Percentiles rank a stretch among this genome's conserved stretches.
phyloP scores from a whole-genome alignment of 148 eudicot genomes.

The Rhododendron simsii region DNA sequence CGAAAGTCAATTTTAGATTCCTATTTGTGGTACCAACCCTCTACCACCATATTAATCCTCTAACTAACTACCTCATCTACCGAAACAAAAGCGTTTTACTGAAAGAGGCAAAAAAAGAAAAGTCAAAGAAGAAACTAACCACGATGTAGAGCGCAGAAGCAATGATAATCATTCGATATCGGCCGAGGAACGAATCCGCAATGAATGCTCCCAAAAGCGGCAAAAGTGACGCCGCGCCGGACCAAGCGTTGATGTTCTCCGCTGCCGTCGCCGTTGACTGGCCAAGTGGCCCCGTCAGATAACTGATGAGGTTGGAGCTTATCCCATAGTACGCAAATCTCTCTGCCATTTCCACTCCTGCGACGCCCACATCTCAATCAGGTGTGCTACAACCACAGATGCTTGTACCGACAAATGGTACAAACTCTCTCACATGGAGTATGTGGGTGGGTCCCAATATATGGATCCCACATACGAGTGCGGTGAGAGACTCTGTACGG shows the following conservation, averaged over 20 bases:
- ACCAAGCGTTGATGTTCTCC: constrained; percentile 52
- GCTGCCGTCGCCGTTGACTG: constrained; percentile 66
- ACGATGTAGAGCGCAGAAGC: constrained; percentile 47
- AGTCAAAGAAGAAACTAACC: constrained; percentile 27
- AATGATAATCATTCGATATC: constrained; percentile 45
- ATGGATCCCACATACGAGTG: too few species aligned
- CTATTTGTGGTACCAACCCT: neutral
- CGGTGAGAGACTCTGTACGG: too few species aligned
- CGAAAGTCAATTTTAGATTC: neutral
- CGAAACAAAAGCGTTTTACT: neutral
- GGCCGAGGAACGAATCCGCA: constrained; percentile 57
- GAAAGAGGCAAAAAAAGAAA: neutral
- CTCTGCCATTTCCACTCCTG: constrained; percentile 63
- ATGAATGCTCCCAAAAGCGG: constrained; percentile 63
- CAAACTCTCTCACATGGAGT: too few species aligned
- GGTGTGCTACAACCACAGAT: neutral
- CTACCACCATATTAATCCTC: neutral
- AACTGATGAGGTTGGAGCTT: constrained; percentile 49
- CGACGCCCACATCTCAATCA: neutral
- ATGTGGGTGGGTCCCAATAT: neutral
- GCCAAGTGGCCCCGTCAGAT: constrained; percentile 50
- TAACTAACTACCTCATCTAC: neutral
- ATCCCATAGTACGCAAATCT: constrained; percentile 61
- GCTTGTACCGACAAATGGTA: neutral
- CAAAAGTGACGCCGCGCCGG: constrained; percentile 41